Base-by-base conservation (phyloP, 345 rosid genomes). In the Abelmoschus esculentus region DNA sequence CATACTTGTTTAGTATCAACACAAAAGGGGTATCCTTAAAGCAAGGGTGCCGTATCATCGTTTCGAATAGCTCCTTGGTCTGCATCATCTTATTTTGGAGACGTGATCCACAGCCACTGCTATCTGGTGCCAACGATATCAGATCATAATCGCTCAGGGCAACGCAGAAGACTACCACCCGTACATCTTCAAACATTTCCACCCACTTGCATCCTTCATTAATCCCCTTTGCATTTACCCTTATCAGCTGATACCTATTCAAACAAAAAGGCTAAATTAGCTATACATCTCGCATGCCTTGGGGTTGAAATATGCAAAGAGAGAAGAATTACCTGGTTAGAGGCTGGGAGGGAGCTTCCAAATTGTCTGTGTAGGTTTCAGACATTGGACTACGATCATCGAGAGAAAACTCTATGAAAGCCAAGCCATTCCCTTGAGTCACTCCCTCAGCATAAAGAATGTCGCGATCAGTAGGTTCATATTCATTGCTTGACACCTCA, bases 171-270 rank as follows among this genome's bases (percentile, higher is more conserved):
- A 92, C 78, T 2, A 91, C 87, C 9, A 78, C 92, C 3, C 91
- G 83, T 44, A 86, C 99, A 3, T 95, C 99, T 86, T 95, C 99
- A 28, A 95, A 92, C 98, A 95, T 95, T 72, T 91, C 98, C 0
- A 95, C 91, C 98, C 99, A 95, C 76, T 95, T 95, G 83, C 98
- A 95, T 44, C 98, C 97, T 66, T 92, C 97, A 32, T 86, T 90
- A 93, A 92, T 87, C 47, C 98, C 96, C 72, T 86, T 92, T 0
- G 98, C 96, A 46, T 90, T 92, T 53, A 95, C 90, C 19, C 99
- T 79, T 50, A 95, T 92, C 14, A 95, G 88, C 71, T 95, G 98
- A 47, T 47, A 47, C 52, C 52, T 47, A 47, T 13, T 11, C 3
- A 47, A 47, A 14, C 2, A 47, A 47, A 47, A 47, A 47, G n/a